Conservation (phyloP, 257 asterid genomes). For the Solanum sejunctum region DNA sequence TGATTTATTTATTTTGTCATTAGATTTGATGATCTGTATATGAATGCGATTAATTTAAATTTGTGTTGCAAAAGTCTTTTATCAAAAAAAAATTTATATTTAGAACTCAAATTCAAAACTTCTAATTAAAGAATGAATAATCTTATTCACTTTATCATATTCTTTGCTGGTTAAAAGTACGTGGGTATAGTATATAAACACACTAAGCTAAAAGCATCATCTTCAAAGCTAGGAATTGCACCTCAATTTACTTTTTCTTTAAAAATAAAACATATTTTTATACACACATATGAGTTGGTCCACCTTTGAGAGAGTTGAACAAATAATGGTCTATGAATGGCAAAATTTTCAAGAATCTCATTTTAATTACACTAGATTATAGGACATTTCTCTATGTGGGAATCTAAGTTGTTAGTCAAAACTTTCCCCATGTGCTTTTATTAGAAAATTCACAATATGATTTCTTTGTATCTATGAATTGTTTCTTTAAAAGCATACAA, state of each 20-base stretch:
- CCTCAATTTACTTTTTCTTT: neutral
- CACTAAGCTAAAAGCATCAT: neutral
- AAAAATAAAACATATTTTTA: neutral
- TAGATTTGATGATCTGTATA: too few species aligned
- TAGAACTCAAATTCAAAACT: fast-evolving
- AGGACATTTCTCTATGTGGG: conserved; percentile 15
- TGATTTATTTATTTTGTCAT: too few species aligned
- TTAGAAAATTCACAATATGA: conserved; percentile 9
- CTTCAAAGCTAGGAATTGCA: neutral
- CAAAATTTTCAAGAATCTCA: conserved; percentile 1
- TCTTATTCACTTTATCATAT: too few species aligned
- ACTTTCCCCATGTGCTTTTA: conserved; percentile 32
- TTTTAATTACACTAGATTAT: conserved; percentile 2
- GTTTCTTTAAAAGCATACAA: neutral
- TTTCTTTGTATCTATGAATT: neutral
- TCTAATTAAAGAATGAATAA: too few species aligned
- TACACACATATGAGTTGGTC: neutral
- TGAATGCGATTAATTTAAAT: too few species aligned
- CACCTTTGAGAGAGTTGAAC: neutral
- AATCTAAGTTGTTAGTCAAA: conserved; percentile 22
- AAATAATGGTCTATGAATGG: neutral
- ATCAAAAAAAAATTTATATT: too few species aligned
- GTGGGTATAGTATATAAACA: neutral
- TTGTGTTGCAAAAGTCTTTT: too few species aligned
- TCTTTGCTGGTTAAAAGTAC: neutral